A percentile compares a stretch with the other conserved stretches of the same genome.
These are phyloP conservation scores for Elsinoe arachidis DNA, from an alignment of 2,329 filamentous ascomycete species.

Conservation along the genomic window DNA sequence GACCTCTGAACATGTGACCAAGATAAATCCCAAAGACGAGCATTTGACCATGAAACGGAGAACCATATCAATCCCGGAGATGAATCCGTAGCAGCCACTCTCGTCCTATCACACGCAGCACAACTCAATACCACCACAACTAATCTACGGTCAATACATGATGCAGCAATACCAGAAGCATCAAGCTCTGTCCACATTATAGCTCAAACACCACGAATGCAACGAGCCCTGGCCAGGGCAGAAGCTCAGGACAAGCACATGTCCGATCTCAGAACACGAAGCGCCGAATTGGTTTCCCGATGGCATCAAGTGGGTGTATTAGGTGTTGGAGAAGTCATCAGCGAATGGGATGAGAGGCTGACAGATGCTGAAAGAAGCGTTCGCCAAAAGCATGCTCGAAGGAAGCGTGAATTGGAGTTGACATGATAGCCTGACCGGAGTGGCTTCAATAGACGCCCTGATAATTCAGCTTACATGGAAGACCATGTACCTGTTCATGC, in stretches of 20 bases:
- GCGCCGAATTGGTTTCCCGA: constrained; percentile 42
- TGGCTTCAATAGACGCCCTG: constrained; percentile 3
- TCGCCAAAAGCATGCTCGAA: constrained; percentile 52
- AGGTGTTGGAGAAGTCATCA: constrained; percentile 58
- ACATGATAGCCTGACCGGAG: constrained; percentile 11
- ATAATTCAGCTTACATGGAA: not conserved
- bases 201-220: constrained; percentile 53
- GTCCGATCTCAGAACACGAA: constrained; percentile 54
- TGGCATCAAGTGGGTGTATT: constrained; percentile 72
- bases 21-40: not conserved
- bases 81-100: constrained; percentile 18
- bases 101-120: constrained; percentile 38
- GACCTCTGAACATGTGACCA: not conserved
- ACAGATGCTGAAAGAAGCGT: constrained; percentile 57
- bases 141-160: constrained; percentile 37
- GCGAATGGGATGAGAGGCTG: constrained; percentile 61
- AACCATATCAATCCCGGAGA: not conserved
- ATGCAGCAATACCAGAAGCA: constrained; percentile 36
- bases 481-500: not conserved
- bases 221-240: constrained; percentile 52
- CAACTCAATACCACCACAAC: constrained; percentile 35
- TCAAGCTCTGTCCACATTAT: constrained; percentile 46
- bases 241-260: constrained; percentile 53
- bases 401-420: constrained; percentile 45
- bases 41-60: constrained; percentile 18